Conservation (phyloP, 805 yeast genomes). For the Candida lessepsii region DNA sequence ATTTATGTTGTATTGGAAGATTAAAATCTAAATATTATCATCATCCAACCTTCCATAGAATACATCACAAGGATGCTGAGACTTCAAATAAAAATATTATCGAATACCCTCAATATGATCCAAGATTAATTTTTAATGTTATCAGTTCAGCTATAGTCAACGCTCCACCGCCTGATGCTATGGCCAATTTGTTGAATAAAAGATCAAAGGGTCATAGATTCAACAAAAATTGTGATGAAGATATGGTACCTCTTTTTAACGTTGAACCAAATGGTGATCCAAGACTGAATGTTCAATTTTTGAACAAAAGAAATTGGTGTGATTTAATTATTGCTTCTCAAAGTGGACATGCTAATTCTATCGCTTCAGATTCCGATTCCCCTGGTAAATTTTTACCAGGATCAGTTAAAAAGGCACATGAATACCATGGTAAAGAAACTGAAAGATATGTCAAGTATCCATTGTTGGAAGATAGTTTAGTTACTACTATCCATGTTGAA, state of each 20-base stretch:
- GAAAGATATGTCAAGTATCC: conserved; percentile 51
- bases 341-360: conserved; percentile 23
- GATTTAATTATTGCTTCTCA: conserved; percentile 56
- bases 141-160: conserved; percentile 89
- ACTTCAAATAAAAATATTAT: conserved; percentile 40
- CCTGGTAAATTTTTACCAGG: conserved; percentile 12
- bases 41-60: conserved; percentile 25
- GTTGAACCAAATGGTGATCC: conserved; percentile 53
- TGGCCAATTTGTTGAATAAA: conserved; percentile 71
- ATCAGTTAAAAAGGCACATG: conserved; percentile 8
- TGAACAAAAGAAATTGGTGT: conserved; percentile 71
- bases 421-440: conserved; percentile 14
- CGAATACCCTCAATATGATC: conserved; percentile 62
- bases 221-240: conserved; percentile 68
- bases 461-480: conserved; percentile 53
- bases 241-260: conserved; percentile 70
- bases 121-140: conserved; percentile 75
- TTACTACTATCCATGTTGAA: conserved; percentile 75
- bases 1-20: conserved; percentile 80
- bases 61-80: conserved; percentile 22
- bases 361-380: conserved; percentile 10
- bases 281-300: conserved; percentile 50
- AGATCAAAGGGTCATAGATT: conserved; percentile 70
- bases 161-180: conserved; percentile 87
- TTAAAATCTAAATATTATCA: conserved; percentile 55